Evolutionary conservation across 495 filamentous ascomycete genomes (phyloP).

Genomic region (Barbatosphaeria neglecta): DNA sequence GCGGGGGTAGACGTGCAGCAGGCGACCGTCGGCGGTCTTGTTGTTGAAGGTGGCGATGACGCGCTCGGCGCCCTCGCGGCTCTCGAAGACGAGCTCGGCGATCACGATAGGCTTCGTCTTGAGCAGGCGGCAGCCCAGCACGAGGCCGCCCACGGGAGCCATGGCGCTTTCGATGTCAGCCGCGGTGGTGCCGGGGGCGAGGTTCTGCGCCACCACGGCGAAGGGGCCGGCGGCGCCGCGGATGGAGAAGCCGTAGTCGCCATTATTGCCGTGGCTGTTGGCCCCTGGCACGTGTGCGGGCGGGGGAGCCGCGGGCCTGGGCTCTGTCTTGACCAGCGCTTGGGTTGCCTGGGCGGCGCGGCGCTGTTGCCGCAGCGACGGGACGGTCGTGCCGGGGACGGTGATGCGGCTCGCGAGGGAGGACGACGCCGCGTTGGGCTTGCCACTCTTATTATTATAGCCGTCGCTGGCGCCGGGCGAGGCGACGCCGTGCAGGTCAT

Average conservation of each 20-base stretch:
- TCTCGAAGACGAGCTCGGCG: constrained; percentile 73
- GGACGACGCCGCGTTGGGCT: too few species aligned
- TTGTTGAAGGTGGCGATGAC: constrained; percentile 79
- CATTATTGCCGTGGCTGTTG: background rate
- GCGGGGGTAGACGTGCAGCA: constrained; percentile 67
- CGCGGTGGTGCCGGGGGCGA: constrained; percentile 84
- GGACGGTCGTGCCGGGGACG: constrained; percentile 18
- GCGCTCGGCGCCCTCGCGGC: constrained; percentile 64
- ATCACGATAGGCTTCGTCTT: constrained; percentile 65
- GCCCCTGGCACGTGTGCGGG: background rate
- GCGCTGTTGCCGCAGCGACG: constrained; percentile 13
- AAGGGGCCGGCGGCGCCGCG: constrained; percentile 71
- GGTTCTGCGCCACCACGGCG: constrained; percentile 77
- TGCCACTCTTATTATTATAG: constrained; percentile 14
- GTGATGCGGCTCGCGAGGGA: constrained; percentile 34
- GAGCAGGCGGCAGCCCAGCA: constrained; percentile 60
- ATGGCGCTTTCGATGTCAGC: constrained; percentile 88
- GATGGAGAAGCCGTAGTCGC: constrained; percentile 53
- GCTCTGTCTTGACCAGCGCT: constrained; percentile 16
- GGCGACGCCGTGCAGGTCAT: constrained; percentile 37
- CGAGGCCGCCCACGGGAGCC: constrained; percentile 56
- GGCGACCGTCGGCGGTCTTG: constrained; percentile 75
- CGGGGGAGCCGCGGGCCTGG: constrained; percentile 14
- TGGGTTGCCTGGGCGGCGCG: constrained; percentile 20
- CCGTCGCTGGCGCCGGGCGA: constrained; percentile 15